These are phyloP conservation scores for Kwoniella shivajii DNA, from an alignment of 1,284 basidiomycete genomes.

Conservation along the genomic window DNA sequence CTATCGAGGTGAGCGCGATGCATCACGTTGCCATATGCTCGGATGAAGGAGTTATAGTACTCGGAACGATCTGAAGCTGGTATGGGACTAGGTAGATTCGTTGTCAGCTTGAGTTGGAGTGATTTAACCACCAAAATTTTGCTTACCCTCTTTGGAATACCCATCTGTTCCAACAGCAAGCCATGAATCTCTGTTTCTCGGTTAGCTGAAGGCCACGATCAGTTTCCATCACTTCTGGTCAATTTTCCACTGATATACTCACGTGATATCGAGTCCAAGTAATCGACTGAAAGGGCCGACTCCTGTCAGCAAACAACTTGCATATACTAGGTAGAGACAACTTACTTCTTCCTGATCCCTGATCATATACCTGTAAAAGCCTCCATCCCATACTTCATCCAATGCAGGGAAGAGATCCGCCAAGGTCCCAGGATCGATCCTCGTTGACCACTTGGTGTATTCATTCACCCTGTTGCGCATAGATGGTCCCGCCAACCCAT, in stretches of 20 bases:
- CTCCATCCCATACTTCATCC: slow-evolving; percentile 26
- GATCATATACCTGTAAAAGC: slow-evolving; percentile 14
- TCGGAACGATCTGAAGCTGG: slow-evolving; percentile 2
- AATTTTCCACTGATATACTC: slow-evolving; percentile 8
- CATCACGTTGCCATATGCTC: slow-evolving; percentile 28
- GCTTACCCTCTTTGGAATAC: slow-evolving; percentile 26
- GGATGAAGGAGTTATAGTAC: slow-evolving; percentile 19
- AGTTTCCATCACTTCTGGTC: background rate
- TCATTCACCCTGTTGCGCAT: slow-evolving; percentile 22
- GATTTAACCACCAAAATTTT: too few relatives aligned
- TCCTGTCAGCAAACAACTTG: background rate
- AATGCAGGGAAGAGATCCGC: slow-evolving; percentile 29
- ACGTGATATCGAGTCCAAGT: slow-evolving; percentile 26
- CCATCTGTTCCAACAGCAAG: slow-evolving; percentile 33
- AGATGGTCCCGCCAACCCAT: slow-evolving; percentile 18
- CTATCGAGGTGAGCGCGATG: slow-evolving; percentile 13
- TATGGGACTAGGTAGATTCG: slow-evolving; percentile 24
- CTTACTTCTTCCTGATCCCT: slow-evolving; percentile 26
- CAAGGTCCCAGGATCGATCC: slow-evolving; percentile 25
- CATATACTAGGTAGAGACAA: too few relatives aligned
- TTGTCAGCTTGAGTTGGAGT: too few relatives aligned
- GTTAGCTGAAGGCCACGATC: slow-evolving; percentile 16
- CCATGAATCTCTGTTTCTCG: slow-evolving; percentile 21
- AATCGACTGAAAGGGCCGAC: background rate
- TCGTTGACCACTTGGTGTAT: slow-evolving; percentile 24